Conservation (phyloP, 164 flowering plant species). For the Dillenia turbinata region DNA sequence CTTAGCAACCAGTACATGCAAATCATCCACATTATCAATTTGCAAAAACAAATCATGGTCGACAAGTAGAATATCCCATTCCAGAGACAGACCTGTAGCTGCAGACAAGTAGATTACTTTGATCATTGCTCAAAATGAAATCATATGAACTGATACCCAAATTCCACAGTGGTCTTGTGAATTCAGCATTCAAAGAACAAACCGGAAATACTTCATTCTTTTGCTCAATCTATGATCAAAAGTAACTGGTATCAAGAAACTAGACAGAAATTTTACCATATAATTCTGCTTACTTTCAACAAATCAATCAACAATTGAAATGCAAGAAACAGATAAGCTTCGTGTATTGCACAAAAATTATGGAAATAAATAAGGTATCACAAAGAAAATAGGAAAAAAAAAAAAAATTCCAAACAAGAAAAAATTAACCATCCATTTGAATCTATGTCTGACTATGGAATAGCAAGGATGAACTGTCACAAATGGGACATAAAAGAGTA, state of each 20-base stretch:
- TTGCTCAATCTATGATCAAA: slow-evolving; percentile 46
- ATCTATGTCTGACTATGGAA: no score
- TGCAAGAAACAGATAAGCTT: no score
- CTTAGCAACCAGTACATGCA: not conserved
- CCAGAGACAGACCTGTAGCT: slow-evolving; percentile 62
- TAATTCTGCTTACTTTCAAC: no score
- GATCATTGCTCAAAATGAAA: slow-evolving; percentile 33
- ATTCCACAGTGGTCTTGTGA: slow-evolving; percentile 82
- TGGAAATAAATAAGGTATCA: no score
- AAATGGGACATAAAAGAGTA: no score
- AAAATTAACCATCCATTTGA: no score
- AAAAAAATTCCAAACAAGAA: no score
- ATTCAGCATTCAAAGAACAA: slow-evolving; percentile 81
- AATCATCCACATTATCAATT: not conserved
- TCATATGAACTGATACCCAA: slow-evolving; percentile 87
- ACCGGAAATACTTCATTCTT: slow-evolving; percentile 52
- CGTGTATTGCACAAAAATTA: no score
- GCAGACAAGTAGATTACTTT: slow-evolving; percentile 59
- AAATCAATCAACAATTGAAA: no score
- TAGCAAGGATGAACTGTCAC: no score
- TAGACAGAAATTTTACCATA: not conserved
- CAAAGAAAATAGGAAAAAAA: no score
- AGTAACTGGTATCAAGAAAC: slow-evolving; percentile 8
- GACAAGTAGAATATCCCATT: not conserved
- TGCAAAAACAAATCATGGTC: not conserved